Percentiles rank a stretch among this genome's conserved stretches.
These are phyloP conservation scores for Alternaria burnsii DNA, from an alignment of 2,329 filamentous ascomycete genomes.

Conservation along the genomic window DNA sequence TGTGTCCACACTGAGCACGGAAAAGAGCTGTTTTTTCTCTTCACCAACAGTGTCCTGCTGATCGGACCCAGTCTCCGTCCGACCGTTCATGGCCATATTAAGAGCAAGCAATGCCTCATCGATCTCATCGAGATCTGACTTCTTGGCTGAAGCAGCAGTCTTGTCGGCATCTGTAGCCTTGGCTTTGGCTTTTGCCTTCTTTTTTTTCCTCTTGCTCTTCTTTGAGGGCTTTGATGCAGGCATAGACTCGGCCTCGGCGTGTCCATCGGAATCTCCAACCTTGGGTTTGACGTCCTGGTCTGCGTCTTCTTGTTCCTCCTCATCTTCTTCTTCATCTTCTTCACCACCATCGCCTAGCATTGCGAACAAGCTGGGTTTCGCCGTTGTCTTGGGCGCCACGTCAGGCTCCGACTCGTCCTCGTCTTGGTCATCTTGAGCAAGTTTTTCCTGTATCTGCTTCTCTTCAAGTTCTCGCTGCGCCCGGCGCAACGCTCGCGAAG, in stretches of 20 bases:
- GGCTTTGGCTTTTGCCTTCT: constrained; percentile 64
- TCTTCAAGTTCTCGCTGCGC: constrained; percentile 69
- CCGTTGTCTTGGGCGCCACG: constrained; percentile 31
- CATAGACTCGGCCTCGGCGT: constrained; percentile 29
- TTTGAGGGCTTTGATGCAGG: constrained; percentile 48
- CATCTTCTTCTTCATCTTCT: constrained; percentile 49
- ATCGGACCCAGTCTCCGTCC: constrained; percentile 26
- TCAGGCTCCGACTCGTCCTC: constrained; percentile 53
- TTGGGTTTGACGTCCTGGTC: constrained; percentile 35
- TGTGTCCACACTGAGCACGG: constrained; percentile 69
- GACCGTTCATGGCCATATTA: constrained; percentile 45
- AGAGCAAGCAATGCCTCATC: constrained; percentile 70
- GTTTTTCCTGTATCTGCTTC: constrained; percentile 57
- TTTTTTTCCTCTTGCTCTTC: constrained; percentile 68
- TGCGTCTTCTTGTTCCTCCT: constrained; percentile 47
- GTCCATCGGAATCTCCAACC: constrained; percentile 37
- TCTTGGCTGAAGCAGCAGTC: constrained; percentile 29
- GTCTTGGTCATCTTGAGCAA: constrained; percentile 46
- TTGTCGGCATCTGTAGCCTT: constrained; percentile 47
- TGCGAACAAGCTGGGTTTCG: constrained; percentile 57
- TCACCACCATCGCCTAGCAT: constrained; percentile 55
- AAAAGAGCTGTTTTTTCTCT: constrained; percentile 58
- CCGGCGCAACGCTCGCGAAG: constrained; percentile 70
- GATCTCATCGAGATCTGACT: constrained; percentile 67
- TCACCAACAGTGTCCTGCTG: constrained; percentile 39